phyloP scores from a whole-genome alignment of 2,329 filamentous ascomycete genomes.

The Didymella glomerata region DNA sequence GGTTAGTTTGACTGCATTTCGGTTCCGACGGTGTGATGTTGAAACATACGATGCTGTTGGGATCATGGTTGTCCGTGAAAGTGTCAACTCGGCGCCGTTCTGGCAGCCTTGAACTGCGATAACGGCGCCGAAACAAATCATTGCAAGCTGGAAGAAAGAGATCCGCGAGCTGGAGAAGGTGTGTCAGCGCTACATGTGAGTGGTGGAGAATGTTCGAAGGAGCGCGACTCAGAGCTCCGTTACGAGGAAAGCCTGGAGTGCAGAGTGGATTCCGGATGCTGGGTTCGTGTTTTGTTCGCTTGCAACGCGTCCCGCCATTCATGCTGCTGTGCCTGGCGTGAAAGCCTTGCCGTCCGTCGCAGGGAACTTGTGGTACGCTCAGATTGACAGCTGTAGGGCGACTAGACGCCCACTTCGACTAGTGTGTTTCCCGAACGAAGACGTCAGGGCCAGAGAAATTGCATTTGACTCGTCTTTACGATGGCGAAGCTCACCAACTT shows the following conservation, averaged over 20 bases:
- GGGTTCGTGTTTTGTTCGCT: conserved; percentile 34
- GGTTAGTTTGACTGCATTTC: conserved; percentile 27
- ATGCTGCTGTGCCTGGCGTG: conserved; percentile 23
- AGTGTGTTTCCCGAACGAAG: conserved; percentile 19
- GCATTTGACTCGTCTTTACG: conserved; percentile 21
- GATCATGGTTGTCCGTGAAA: conserved; percentile 28
- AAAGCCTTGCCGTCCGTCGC: conserved; percentile 34
- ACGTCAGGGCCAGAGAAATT: conserved; percentile 25
- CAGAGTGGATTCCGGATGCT: conserved; percentile 31
- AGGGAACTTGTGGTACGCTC: conserved; percentile 35
- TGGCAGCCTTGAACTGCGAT: conserved; percentile 30
- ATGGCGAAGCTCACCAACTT: conserved; percentile 17
- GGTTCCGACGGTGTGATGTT: conserved; percentile 39
- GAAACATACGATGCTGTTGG: conserved; percentile 39
- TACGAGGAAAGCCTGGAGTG: conserved; percentile 20
- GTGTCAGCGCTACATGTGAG: conserved; percentile 11
- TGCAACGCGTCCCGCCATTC: conserved; percentile 28
- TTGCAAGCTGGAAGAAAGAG: conserved; percentile 23
- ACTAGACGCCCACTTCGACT: conserved; percentile 34
- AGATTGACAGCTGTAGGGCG: conserved; percentile 45
- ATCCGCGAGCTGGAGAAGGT: conserved; percentile 13
- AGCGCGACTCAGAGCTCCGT: conserved; percentile 5
- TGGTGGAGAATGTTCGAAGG: conserved; percentile 8
- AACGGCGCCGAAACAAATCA: conserved; percentile 34
- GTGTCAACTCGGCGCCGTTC: conserved; percentile 29